Evolutionary conservation across 148 eudicot genomes (phyloP), one percentile per base, ranked within the genome.

Genomic region (Camellia granthamiana): DNA sequence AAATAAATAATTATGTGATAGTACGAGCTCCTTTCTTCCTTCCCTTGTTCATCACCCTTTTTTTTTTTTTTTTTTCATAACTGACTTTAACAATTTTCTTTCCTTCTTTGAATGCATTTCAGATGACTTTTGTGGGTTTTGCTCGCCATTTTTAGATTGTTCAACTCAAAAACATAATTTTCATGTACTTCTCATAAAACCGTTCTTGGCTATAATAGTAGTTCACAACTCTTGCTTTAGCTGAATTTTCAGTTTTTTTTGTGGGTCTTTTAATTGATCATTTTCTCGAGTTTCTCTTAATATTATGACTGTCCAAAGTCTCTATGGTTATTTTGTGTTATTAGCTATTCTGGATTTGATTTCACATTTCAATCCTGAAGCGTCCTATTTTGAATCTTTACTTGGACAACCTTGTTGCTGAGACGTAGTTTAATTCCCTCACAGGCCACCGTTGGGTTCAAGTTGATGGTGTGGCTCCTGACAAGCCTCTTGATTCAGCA

Each of bases 401-500:
- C 38, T 21, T 77, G 60, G 54, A 60, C 38, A n/a, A 60, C 55
- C 68, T 19, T 76, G n/a, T 14, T 63, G 52, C 81, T 67, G 64
- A 79, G 56, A 42, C 61, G 21, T 51, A 44, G 60, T 49, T 44
- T 55, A 9, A 69, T 52, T 78, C 84, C 66, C 69, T 79, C 77
- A 77, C 88, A 93, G 97, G 94, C 74, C 97, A 93, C 76, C 97
- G 95, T 43, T 93, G 97, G 97, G 93, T 93, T 75, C 95, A 90
- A 77, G 88, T 91, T 78, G 95, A 85, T 83, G 95, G 97, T 73
- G 92, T 82, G 41, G 97, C 97, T 77, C 95, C 95, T 63, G 97
- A 93, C 81, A 93, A 87, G 82, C 97, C 97, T 89, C 97, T 93
- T 69, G 97, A 93, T 85, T 93, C 95, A 74, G 97, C 97, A 71